Conservation (phyloP, 192 early-diverging fungal genomes). For the Linnemannia schmuckeri region DNA sequence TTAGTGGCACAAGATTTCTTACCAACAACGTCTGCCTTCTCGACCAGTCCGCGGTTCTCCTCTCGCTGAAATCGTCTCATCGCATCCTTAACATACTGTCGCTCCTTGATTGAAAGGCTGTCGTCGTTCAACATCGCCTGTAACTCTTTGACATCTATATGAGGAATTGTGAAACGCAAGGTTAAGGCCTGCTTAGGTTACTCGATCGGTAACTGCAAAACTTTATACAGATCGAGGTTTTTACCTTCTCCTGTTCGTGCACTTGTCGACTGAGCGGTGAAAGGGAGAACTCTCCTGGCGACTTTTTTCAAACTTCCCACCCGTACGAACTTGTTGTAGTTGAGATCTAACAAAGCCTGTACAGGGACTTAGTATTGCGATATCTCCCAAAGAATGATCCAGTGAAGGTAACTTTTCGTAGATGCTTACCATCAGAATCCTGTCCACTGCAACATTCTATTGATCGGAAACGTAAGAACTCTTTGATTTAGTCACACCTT, state of each 20-base stretch:
- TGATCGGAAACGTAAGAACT: background rate
- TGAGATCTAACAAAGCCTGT: slow-evolving; percentile 69
- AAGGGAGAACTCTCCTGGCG: slow-evolving; percentile 73
- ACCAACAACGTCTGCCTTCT: slow-evolving; percentile 68
- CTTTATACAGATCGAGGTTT: background rate
- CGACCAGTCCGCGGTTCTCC: slow-evolving; percentile 65
- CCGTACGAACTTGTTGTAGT: slow-evolving; percentile 75
- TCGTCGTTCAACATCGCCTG: slow-evolving; percentile 77
- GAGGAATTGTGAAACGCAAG: background rate
- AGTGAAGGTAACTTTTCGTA: background rate
- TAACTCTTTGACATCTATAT: slow-evolving; percentile 82
- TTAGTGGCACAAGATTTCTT: slow-evolving; percentile 25
- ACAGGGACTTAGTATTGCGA: background rate
- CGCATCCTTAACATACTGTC: slow-evolving; percentile 61
- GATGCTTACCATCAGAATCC: slow-evolving; percentile 66
- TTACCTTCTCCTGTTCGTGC: slow-evolving; percentile 53
- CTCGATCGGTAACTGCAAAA: background rate
- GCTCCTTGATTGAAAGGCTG: slow-evolving; percentile 58
- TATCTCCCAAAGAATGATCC: no score
- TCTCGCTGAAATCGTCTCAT: slow-evolving; percentile 66
- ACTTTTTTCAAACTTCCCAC: slow-evolving; percentile 82
- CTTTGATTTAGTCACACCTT: background rate
- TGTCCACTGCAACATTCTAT: slow-evolving; percentile 82
- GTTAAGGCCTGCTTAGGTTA: background rate
- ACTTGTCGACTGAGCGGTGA: slow-evolving; percentile 60